Base-by-base conservation (phyloP, 2,329 filamentous ascomycete species). In the Teratosphaeria nubilosa region DNA sequence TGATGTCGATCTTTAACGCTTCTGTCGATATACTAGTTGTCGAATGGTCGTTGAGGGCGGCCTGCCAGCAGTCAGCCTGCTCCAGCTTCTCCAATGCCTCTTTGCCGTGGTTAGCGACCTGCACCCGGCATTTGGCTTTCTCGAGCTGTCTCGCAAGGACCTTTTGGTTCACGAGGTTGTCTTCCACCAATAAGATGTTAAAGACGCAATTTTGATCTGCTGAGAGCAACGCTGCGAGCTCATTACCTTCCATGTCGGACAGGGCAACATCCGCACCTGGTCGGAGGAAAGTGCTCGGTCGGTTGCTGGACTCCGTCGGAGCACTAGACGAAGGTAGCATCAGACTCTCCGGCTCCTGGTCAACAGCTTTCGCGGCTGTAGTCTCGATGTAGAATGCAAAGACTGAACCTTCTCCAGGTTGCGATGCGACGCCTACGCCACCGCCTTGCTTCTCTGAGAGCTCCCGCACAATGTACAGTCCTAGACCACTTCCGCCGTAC, bases 401-500 rank as follows among this genome's bases (percentile, higher is more conserved):
- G 9, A 80, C 85, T 64, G 83, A 85, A 31, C 85, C 85, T 11
- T 78, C 69, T 6, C 80, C 83, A 59, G 78, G 77, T 51, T 76
- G 69, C 0, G 84, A 86, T 1, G 77, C 75, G 6, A 88, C 82
- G 0, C 85, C 86, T 45, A 90, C 87, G 48, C 83, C 79, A 1
- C 86, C 86, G n/a, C 85, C 84, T 62, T 88, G 85, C 41, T 88
- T 76, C 66, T 88, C 85, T 1, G 83, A 84, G 11, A 90, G 76
- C 41, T 84, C 78, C 20, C 84, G 78, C 53, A 81, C 85, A 58
- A 89, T 88, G 67, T 87, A 88, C 0, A 89, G 75, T 0, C 86
- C 86, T 0, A 90, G 76, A 0, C 86, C 48, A 32, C 20, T 31
- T 25, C 54, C 34, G 16, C 86, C 86, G 63, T 89, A 88, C 59